Conservation (phyloP, 139 green algal species). For the Tetraselmis chui region DNA sequence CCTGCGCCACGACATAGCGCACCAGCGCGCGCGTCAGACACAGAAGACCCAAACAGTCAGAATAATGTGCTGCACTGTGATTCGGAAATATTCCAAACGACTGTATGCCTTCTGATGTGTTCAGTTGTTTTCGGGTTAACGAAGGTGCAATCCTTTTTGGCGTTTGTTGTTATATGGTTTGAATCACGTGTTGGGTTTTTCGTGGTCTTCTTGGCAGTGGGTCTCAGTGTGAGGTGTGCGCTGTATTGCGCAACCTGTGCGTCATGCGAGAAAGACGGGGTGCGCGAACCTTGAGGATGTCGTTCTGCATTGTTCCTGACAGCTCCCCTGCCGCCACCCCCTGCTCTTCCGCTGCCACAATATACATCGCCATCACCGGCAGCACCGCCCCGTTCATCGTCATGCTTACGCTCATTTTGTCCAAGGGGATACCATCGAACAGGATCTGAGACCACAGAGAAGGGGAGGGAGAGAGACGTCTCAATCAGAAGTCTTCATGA, state of each 20-base stretch:
- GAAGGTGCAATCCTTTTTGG: too few relatives aligned
- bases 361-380: slow-evolving; percentile 57
- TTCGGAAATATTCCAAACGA: too few relatives aligned
- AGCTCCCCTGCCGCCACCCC: slow-evolving; percentile 32
- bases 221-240: background rate
- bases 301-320: slow-evolving; percentile 67
- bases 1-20: too few relatives aligned
- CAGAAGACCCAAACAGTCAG: too few relatives aligned
- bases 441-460: slow-evolving; percentile 20
- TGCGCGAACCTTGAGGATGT: slow-evolving; percentile 56
- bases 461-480: background rate
- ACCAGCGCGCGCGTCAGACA: too few relatives aligned
- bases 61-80: too few relatives aligned
- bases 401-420: slow-evolving; percentile 61
- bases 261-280: background rate
- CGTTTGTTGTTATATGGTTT: too few relatives aligned
- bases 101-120: too few relatives aligned
- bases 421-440: slow-evolving; percentile 61
- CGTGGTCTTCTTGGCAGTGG: too few relatives aligned
- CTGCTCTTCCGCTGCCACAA: slow-evolving; percentile 58
- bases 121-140: too few relatives aligned
- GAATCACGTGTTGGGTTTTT: too few relatives aligned
- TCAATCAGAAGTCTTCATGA: too few relatives aligned
- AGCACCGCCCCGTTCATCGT: slow-evolving; percentile 74
- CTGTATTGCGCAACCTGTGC: background rate